phyloP scores from a whole-genome alignment of 768 basidiomycete species.

The Leccinellum albellum region DNA sequence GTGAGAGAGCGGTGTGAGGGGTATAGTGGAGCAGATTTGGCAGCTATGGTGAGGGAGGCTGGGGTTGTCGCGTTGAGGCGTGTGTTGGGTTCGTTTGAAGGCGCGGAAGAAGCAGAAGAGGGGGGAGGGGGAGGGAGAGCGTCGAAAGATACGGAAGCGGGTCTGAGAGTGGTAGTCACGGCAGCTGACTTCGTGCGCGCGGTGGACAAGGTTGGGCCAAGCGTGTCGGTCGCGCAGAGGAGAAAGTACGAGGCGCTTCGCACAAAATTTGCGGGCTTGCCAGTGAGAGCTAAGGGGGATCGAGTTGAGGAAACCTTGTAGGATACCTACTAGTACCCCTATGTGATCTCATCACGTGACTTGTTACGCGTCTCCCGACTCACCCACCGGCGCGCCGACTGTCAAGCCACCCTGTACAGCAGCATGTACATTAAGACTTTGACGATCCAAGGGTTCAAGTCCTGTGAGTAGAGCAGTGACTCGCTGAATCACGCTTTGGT shows the following conservation, averaged over 20 bases:
- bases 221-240: slow-evolving; percentile 78
- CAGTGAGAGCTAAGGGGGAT: slow-evolving; percentile 42
- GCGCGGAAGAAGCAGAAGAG: slow-evolving; percentile 40
- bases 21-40: slow-evolving; percentile 90
- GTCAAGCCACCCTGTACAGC: not conserved
- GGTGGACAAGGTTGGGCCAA: slow-evolving; percentile 78
- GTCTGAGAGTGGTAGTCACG: slow-evolving; percentile 37
- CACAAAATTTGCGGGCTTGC: slow-evolving; percentile 79
- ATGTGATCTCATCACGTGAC: slow-evolving; percentile 16
- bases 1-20: slow-evolving; percentile 70
- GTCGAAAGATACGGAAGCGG: not conserved
- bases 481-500: not conserved
- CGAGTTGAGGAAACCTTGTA: slow-evolving; percentile 12
- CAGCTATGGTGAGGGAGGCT: slow-evolving; percentile 84
- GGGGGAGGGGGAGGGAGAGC: not conserved
- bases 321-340: not conserved
- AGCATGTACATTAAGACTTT: slow-evolving; percentile 83
- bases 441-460: slow-evolving; percentile 96
- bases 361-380: slow-evolving; percentile 12
- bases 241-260: slow-evolving; percentile 77
- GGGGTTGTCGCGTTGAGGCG: slow-evolving; percentile 79
- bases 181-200: slow-evolving; percentile 70
- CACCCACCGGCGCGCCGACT: slow-evolving; percentile 6
- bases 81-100: slow-evolving; percentile 63
- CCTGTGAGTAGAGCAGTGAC: slow-evolving; percentile 52